Evolutionary conservation across 306 rosid genomes (phyloP), one percentile per base, ranked within the genome.

Genomic region (Pyrus bretschneideri): DNA sequence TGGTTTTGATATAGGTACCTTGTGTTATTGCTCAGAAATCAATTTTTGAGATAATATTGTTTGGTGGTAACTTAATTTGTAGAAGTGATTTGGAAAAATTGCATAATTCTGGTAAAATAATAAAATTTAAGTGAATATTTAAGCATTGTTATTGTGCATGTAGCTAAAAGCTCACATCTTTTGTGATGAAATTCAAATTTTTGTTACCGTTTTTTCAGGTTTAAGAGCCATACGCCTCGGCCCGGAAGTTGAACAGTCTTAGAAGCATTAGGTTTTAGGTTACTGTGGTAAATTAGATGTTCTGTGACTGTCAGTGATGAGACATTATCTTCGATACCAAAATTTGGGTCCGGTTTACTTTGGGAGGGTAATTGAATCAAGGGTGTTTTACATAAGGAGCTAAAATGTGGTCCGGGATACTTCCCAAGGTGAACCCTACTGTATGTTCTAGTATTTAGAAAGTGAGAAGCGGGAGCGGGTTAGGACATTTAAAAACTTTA

Each of bases 321-420:
- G 38, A 79, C 81, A 77, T 75, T 72, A 60, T 62, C 70, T 63
- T 60, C 76, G 23, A 31, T 55, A 22, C 77, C 68, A 75, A 73
- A 55, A 17, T 66, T 54, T 71, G 76, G 78, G 64, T 75, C 78
- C 31, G 68, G 15, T 72, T 31, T 65, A 70, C 69, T 21, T 65
- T 46, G 81, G 65, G 72, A 76, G 76, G 40, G 71, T 57, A 14
- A 65, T 64, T 70, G 78, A 81, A 69, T 81, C 67, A 55, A 74
- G 72, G 67, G 69, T 74, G 31, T 81, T 84, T 72, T 64, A 68
- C 66, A 51, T 69, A 69, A 81, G 89, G 80, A 80, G 82, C 62
- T 89, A 82, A 87, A 83, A 92, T 95, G 97, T 85, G 77, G 81
- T 67, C 89, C 79, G 82, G 88, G 77, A 63, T 85, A 71, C 51